phyloP scores from a whole-genome alignment of 257 asterid species.

The Paulownia fortunei region DNA sequence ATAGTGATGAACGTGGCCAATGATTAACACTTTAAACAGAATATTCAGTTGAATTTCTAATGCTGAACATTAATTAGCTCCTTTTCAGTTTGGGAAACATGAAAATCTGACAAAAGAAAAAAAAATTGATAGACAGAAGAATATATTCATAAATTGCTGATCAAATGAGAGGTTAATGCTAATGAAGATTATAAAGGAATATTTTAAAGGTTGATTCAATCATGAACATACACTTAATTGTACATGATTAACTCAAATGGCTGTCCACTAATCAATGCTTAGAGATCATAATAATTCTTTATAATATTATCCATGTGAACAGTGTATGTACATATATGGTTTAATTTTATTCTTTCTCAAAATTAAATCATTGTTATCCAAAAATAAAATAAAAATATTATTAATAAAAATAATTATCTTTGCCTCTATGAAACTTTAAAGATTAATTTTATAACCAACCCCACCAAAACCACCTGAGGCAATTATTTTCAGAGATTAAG shows the following conservation, averaged over 20 bases:
- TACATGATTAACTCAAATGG: slow-evolving; percentile 29
- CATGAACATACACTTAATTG: slow-evolving; percentile 25
- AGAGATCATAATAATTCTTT: slow-evolving; percentile 9
- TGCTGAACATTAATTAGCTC: slow-evolving; percentile 7
- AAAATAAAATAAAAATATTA: too few species aligned
- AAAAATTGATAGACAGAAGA: background rate
- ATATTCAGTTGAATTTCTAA: slow-evolving; percentile 35
- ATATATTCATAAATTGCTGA: background rate
- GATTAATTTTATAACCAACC: slow-evolving; percentile 11
- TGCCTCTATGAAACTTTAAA: background rate
- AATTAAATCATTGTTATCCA: slow-evolving; percentile 7
- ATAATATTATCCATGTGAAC: slow-evolving; percentile 10
- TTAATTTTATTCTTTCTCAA: background rate
- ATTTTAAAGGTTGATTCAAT: slow-evolving; percentile 18
- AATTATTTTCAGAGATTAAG: slow-evolving; percentile 15
- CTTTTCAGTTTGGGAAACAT: slow-evolving; percentile 31
- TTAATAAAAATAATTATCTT: background rate
- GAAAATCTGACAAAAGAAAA: slow-evolving; percentile 29
- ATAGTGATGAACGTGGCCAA: slow-evolving; percentile 25
- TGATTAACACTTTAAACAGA: slow-evolving; percentile 31
- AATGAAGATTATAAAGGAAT: slow-evolving; percentile 4
- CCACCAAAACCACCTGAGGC: slow-evolving; percentile 38
- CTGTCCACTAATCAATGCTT: slow-evolving; percentile 38
- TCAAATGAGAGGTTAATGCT: background rate
- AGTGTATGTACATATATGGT: background rate